Percentiles rank a stretch among this genome's conserved stretches.
Evolutionary conservation across 495 filamentous ascomycete species (phyloP).

Genomic region (Penicillium nucicola): DNA sequence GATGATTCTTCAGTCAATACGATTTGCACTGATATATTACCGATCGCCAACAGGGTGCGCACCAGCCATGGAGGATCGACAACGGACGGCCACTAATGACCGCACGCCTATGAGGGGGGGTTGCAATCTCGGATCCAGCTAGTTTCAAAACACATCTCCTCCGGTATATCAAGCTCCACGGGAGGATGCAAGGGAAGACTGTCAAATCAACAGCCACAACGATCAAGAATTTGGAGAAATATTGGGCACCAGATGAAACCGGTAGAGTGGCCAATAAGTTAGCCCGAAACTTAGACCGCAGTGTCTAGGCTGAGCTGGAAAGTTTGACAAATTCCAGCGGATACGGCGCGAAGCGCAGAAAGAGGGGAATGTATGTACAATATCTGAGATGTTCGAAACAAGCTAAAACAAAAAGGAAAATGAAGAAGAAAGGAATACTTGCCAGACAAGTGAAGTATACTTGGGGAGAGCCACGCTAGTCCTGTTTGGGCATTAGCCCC

Average conservation of each 20-base stretch:
- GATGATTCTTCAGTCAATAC: constrained; percentile 1
- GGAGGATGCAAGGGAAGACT: no score
- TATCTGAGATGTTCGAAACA: no score
- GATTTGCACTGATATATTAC: not conserved
- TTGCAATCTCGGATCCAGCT: not conserved
- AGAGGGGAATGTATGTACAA: not conserved
- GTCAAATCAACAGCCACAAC: not conserved
- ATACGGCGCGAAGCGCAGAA: not conserved
- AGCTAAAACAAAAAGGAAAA: not conserved
- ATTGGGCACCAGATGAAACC: no score
- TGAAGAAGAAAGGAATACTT: not conserved
- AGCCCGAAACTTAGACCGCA: not conserved
- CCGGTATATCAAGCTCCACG: no score
- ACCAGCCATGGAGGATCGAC: constrained; percentile 11
- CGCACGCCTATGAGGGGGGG: not conserved
- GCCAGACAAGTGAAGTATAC: not conserved
- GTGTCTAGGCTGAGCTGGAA: not conserved
- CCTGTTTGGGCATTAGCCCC: not conserved
- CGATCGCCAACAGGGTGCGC: constrained; percentile 12
- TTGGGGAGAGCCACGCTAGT: not conserved
- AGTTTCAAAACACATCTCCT: no score
- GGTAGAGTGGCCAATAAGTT: not conserved
- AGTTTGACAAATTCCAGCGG: constrained; percentile 3
- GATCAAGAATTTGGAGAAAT: not conserved
- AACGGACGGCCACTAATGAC: not conserved